A percentile compares a stretch with the other conserved stretches of the same genome.
phyloP scores from a whole-genome alignment of 177 flowering plant genomes.

The Tripterygium wilfordii region DNA sequence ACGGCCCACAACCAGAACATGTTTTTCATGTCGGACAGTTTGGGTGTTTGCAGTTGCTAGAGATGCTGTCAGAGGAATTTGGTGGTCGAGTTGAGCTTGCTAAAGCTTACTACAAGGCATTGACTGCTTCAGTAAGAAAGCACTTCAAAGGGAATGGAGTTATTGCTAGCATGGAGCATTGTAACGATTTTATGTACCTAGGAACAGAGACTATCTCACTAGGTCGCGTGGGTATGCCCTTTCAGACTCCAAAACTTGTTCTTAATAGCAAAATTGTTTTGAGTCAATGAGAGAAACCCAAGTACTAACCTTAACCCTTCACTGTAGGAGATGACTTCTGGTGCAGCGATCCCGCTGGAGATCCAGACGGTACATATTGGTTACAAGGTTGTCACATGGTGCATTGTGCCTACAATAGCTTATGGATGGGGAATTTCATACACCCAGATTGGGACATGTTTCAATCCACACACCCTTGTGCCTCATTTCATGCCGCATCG shows the following conservation, averaged over 20 bases:
- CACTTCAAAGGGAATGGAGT: slow-evolving; percentile 63
- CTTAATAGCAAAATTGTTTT: too few relatives aligned
- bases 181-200: slow-evolving; percentile 66
- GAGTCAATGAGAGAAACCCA: too few relatives aligned
- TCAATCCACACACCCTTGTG: slow-evolving; percentile 63
- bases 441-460: slow-evolving; percentile 83
- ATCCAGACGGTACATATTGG: slow-evolving; percentile 55
- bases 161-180: slow-evolving; percentile 69
- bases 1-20: neutral
- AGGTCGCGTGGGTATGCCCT: slow-evolving; percentile 50
- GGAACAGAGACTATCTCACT: slow-evolving; percentile 54
- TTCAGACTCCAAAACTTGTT: too few relatives aligned
- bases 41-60: slow-evolving; percentile 36
- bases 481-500: slow-evolving; percentile 74
- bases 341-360: slow-evolving; percentile 45
- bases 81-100: slow-evolving; percentile 68
- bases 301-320: too few relatives aligned
- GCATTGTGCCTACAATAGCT: slow-evolving; percentile 65
- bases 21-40: neutral
- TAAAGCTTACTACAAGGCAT: slow-evolving; percentile 50
- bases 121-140: slow-evolving; percentile 42
- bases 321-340: slow-evolving; percentile 69
- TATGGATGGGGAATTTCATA: slow-evolving; percentile 61
- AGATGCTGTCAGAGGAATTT: slow-evolving; percentile 46
- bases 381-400: slow-evolving; percentile 68